A percentile compares a stretch with the other conserved stretches of the same genome.
Evolutionary conservation across 441 rosid species (phyloP).

Genomic region (Gossypium schwendimanii): DNA sequence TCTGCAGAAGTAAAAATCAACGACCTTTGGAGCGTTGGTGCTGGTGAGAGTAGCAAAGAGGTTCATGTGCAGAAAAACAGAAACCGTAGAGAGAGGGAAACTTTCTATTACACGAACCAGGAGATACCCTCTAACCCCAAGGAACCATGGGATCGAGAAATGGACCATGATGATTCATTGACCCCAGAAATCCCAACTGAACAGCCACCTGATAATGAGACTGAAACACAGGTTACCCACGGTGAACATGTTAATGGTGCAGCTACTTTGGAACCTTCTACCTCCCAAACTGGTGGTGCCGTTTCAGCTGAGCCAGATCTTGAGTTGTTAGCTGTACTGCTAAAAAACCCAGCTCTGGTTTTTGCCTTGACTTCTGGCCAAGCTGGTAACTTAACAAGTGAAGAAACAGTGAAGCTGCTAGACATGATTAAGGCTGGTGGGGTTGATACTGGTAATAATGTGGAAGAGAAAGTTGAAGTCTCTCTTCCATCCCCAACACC

Average conservation of each 20-base stretch:
- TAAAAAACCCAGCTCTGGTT: slow-evolving; percentile 85
- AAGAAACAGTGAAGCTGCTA: slow-evolving; percentile 79
- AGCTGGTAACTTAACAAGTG: slow-evolving; percentile 49
- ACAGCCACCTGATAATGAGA: slow-evolving; percentile 70
- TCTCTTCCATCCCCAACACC: slow-evolving; percentile 99
- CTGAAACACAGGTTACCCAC: slow-evolving; percentile 44
- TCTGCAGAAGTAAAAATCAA: slow-evolving; percentile 65
- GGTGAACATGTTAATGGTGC: slow-evolving; percentile 31
- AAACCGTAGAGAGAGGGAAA: slow-evolving; percentile 83
- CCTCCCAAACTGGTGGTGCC: slow-evolving; percentile 30
- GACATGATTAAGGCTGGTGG: slow-evolving; percentile 84
- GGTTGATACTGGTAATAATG: slow-evolving; percentile 34
- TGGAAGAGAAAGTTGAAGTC: slow-evolving; percentile 70
- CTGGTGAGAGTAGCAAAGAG: slow-evolving; percentile 91
- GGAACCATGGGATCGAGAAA: slow-evolving; percentile 95
- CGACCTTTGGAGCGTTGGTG: slow-evolving; percentile 61
- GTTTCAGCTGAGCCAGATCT: slow-evolving; percentile 64
- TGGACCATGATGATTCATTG: slow-evolving; percentile 87
- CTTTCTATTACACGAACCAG: slow-evolving; percentile 36
- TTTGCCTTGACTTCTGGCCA: slow-evolving; percentile 84
- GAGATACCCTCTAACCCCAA: slow-evolving; percentile 79
- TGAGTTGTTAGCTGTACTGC: slow-evolving; percentile 86
- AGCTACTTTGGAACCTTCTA: slow-evolving; percentile 26
- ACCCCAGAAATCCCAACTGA: slow-evolving; percentile 79
- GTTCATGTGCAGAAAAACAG: slow-evolving; percentile 75